Conservation (phyloP, 306 rosid genomes). For the Herpetospermum pedunculosum region DNA sequence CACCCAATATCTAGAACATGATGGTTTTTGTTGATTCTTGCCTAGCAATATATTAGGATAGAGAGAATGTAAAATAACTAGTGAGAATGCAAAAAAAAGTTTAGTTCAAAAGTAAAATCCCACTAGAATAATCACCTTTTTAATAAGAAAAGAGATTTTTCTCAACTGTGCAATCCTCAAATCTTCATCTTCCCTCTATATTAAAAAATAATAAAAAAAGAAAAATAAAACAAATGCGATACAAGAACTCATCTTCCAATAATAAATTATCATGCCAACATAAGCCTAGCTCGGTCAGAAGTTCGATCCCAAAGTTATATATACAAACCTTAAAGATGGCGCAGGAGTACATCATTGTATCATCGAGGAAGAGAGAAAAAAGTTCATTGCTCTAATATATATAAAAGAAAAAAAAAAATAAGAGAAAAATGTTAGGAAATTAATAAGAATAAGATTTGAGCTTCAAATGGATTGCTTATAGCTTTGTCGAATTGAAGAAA, state of each 20-base stretch:
- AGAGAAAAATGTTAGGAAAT: too few species aligned
- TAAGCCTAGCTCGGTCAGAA: too few species aligned
- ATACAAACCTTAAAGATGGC: background rate
- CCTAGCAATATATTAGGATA: constrained; percentile 19
- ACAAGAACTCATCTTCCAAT: too few species aligned
- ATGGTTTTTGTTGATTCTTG: constrained; percentile 49
- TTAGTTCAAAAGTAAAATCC: background rate
- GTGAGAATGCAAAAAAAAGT: background rate
- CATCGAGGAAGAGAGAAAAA: background rate
- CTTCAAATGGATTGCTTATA: too few species aligned
- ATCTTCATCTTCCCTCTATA: constrained; percentile 52
- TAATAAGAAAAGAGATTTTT: constrained; percentile 52
- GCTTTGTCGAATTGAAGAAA: too few species aligned
- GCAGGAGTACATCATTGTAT: background rate
- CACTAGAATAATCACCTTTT: constrained; percentile 24
- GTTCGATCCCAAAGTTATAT: too few species aligned
- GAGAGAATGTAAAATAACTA: background rate
- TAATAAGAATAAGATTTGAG: too few species aligned
- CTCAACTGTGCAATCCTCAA: constrained; percentile 61
- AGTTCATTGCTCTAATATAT: background rate
- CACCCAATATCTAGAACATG: constrained; percentile 77
- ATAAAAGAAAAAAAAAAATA: too few species aligned
- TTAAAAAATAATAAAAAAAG: too few species aligned
- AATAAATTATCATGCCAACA: too few species aligned
- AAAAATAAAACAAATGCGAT: too few species aligned